Evolutionary conservation across 2,329 filamentous ascomycete genomes (phyloP).

Genomic region (Arthrobotrys conoides): DNA sequence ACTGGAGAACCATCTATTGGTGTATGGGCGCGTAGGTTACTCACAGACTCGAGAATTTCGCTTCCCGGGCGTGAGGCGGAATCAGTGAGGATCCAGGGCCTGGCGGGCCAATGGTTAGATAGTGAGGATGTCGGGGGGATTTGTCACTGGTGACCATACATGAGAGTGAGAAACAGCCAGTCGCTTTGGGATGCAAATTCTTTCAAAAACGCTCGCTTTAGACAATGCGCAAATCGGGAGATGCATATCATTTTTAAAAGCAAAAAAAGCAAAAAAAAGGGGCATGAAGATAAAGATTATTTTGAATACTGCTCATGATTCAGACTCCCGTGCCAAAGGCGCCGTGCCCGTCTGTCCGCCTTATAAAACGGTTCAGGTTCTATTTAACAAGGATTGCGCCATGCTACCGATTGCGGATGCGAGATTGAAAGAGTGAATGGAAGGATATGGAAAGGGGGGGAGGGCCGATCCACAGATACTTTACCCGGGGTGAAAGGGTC

Average conservation of each 20-base stretch:
- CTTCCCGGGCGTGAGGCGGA: constrained; percentile 34
- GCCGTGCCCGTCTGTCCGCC: background rate
- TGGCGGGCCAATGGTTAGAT: constrained; percentile 60
- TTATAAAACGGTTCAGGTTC: constrained; percentile 11
- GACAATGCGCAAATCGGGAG: constrained; percentile 9
- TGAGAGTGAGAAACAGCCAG: constrained; percentile 11
- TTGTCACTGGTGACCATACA: constrained; percentile 62
- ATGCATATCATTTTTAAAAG: constrained; percentile 30
- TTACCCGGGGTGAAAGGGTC: background rate
- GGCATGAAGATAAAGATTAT: constrained; percentile 20
- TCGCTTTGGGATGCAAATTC: constrained; percentile 8
- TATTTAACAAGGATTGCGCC: constrained; percentile 26
- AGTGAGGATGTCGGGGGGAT: constrained; percentile 63
- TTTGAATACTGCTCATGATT: constrained; percentile 21
- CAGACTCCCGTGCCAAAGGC: constrained; percentile 11
- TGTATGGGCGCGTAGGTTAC: constrained; percentile 73
- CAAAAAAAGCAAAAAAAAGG: constrained; percentile 7
- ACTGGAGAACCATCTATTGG: constrained; percentile 91
- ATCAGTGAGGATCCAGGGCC: constrained; percentile 50
- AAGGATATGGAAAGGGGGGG: background rate
- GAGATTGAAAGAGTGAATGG: background rate
- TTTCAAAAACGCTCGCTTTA: constrained; percentile 27
- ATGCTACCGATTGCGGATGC: background rate
- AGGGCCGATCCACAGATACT: background rate
- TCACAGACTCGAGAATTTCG: constrained; percentile 69